A percentile compares a stretch with the other conserved stretches of the same genome.
Conservation (phyloP, 2,329 filamentous ascomycete genomes). For the Trichothecium sympodiale region DNA sequence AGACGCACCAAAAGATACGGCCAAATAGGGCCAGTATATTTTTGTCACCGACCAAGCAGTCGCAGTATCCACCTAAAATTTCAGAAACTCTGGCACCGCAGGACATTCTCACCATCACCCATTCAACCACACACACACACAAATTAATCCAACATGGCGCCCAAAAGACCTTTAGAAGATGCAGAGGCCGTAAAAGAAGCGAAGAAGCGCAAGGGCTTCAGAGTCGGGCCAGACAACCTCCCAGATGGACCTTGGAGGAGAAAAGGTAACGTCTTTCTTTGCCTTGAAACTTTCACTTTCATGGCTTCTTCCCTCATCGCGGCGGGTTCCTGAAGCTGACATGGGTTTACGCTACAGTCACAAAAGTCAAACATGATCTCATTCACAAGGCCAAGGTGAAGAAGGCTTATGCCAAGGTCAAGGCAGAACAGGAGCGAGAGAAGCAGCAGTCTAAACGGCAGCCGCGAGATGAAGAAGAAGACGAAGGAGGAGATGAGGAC, state of each 20-base stretch:
- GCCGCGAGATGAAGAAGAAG: conserved; percentile 2
- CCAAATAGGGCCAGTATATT: no score
- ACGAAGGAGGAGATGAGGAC: conserved; percentile 8
- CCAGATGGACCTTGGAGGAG: conserved; percentile 82
- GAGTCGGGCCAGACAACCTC: conserved; percentile 78
- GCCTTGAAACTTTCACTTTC: conserved; percentile 9
- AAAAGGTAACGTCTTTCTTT: conserved; percentile 40
- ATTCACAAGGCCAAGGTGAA: conserved; percentile 91
- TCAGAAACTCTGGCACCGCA: neutral
- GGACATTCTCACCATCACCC: conserved; percentile 1
- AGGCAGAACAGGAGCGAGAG: conserved; percentile 31
- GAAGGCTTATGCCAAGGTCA: conserved; percentile 84
- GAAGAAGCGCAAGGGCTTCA: conserved; percentile 63
- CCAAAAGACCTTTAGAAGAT: conserved; percentile 41
- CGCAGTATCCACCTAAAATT: no score
- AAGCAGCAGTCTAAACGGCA: neutral
- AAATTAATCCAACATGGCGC: conserved; percentile 34
- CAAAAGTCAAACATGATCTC: conserved; percentile 79
- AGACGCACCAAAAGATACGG: no score
- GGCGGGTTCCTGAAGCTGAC: conserved; percentile 9
- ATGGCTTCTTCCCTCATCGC: neutral
- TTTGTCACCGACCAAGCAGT: no score
- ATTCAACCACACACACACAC: conserved; percentile 1
- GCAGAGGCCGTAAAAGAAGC: conserved; percentile 20
- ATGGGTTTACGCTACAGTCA: conserved; percentile 40